phyloP scores from a whole-genome alignment of 2,329 filamentous ascomycete genomes.

The Fusarium poae region DNA sequence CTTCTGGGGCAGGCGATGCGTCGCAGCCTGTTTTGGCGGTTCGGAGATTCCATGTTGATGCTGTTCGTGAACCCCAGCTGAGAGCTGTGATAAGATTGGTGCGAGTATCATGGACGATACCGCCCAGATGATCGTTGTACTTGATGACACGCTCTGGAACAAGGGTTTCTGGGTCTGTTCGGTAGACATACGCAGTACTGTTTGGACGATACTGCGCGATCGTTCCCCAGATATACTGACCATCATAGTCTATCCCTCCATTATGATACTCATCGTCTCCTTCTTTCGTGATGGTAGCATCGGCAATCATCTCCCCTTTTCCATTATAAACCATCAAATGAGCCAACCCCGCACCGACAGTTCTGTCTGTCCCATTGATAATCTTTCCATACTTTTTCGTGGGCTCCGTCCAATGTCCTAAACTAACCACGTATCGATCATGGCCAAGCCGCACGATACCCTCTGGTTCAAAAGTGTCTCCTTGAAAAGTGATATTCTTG shows the following conservation, averaged over 20 bases:
- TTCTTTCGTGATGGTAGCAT: conserved; percentile 57
- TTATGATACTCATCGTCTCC: conserved; percentile 60
- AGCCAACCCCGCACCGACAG: conserved; percentile 58
- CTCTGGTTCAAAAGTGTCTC: conserved; percentile 63
- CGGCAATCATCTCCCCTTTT: conserved; percentile 57
- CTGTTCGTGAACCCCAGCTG: conserved; percentile 62
- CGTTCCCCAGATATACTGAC: conserved; percentile 61
- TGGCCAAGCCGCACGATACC: conserved; percentile 60
- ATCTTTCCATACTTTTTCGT: conserved; percentile 58
- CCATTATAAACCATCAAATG: conserved; percentile 61
- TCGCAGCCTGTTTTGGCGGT: conserved; percentile 31
- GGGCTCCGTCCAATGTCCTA: conserved; percentile 58
- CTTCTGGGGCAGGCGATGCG: conserved; percentile 32
- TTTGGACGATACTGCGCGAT: conserved; percentile 63
- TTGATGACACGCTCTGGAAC: conserved; percentile 53
- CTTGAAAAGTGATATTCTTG: conserved; percentile 58
- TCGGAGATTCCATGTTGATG: conserved; percentile 54
- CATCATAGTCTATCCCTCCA: conserved; percentile 64
- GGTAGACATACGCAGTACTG: conserved; percentile 59
- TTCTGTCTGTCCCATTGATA: conserved; percentile 65
- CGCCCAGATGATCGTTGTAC: conserved; percentile 61
- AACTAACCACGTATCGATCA: conserved; percentile 60
- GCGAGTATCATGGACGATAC: conserved; percentile 58
- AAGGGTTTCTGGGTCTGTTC: conserved; percentile 55
- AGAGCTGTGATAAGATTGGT: conserved; percentile 55